These are phyloP conservation scores for Rhypophila decipiens DNA, from an alignment of 495 filamentous ascomycete species.

Conservation along the genomic window DNA sequence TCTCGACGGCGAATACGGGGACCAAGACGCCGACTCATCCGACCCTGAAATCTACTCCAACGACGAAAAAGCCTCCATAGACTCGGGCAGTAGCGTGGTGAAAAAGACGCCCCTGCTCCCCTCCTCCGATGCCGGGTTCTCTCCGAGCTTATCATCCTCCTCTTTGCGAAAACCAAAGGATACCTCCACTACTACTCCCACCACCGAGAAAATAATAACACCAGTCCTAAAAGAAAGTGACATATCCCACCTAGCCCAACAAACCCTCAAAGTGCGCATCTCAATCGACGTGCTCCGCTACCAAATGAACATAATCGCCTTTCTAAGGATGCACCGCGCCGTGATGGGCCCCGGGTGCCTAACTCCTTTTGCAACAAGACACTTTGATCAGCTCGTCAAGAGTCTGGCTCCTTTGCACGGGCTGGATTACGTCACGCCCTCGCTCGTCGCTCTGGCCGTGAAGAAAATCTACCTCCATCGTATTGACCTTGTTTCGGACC, in stretches of 20 bases:
- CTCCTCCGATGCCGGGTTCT: not conserved
- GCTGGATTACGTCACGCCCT: constrained; percentile 74
- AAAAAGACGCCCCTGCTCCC: constrained; percentile 9
- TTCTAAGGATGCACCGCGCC: constrained; percentile 79
- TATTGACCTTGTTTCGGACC: constrained; percentile 54
- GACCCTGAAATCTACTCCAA: not conserved
- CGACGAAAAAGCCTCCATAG: constrained; percentile 21
- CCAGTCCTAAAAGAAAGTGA: constrained; percentile 28
- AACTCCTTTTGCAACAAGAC: constrained; percentile 67
- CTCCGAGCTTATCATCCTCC: not conserved
- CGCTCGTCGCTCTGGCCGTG: constrained; percentile 75
- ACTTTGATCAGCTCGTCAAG: constrained; percentile 62
- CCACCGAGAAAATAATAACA: not conserved
- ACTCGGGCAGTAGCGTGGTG: constrained; percentile 27
- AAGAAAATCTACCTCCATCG: constrained; percentile 86
- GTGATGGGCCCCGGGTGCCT: constrained; percentile 69
- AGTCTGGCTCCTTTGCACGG: constrained; percentile 79
- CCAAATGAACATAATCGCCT: constrained; percentile 75
- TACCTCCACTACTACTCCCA: not conserved
- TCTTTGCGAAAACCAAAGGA: not conserved
- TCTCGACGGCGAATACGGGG: constrained; percentile 7
- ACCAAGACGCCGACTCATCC: not conserved
- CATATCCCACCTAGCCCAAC: constrained; percentile 31
- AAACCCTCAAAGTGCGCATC: constrained; percentile 20
- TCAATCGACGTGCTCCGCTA: constrained; percentile 68